These are phyloP conservation scores for Skeletonema tropicum DNA, from an alignment of 108 stramenopile species.

Conservation along the genomic window DNA sequence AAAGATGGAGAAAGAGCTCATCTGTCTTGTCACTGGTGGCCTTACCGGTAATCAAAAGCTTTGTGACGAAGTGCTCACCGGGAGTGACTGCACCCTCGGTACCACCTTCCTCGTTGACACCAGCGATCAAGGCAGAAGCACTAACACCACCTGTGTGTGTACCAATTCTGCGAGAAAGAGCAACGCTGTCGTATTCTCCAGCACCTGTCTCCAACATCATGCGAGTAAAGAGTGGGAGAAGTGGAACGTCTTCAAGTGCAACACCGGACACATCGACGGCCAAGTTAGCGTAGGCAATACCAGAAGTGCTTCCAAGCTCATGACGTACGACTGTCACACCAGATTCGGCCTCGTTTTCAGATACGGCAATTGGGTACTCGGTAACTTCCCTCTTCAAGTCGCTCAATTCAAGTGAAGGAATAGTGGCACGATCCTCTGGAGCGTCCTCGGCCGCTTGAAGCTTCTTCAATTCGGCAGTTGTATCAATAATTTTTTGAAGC, in stretches of 20 bases:
- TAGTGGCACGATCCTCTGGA: slow-evolving; percentile 92
- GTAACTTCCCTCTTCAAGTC: slow-evolving; percentile 90
- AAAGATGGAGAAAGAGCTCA: slow-evolving; percentile 89
- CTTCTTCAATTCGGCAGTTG: slow-evolving; percentile 83
- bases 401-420: slow-evolving; percentile 82
- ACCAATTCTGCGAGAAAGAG: slow-evolving; percentile 80
- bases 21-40: slow-evolving; percentile 89
- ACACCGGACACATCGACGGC: slow-evolving; percentile 86
- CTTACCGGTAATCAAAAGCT: slow-evolving; percentile 80
- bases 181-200: slow-evolving; percentile 85
- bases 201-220: slow-evolving; percentile 94
- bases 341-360: slow-evolving; percentile 70
- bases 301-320: slow-evolving; percentile 88
- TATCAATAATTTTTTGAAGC: slow-evolving; percentile 80
- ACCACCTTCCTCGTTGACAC: slow-evolving; percentile 69
- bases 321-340: slow-evolving; percentile 89
- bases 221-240: slow-evolving; percentile 88
- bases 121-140: slow-evolving; percentile 63
- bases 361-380: slow-evolving; percentile 89
- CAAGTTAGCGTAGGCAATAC: slow-evolving; percentile 90
- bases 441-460: slow-evolving; percentile 92
- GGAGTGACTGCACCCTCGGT: slow-evolving; percentile 52
- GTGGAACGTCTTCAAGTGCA: slow-evolving; percentile 82
- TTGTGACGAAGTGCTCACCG: slow-evolving; percentile 78
- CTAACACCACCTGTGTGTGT: slow-evolving; percentile 89